A percentile compares a stretch with the other conserved stretches of the same genome.
Evolutionary conservation across 306 rosid species (phyloP).

Genomic region (Echinosophora koreensis): DNA sequence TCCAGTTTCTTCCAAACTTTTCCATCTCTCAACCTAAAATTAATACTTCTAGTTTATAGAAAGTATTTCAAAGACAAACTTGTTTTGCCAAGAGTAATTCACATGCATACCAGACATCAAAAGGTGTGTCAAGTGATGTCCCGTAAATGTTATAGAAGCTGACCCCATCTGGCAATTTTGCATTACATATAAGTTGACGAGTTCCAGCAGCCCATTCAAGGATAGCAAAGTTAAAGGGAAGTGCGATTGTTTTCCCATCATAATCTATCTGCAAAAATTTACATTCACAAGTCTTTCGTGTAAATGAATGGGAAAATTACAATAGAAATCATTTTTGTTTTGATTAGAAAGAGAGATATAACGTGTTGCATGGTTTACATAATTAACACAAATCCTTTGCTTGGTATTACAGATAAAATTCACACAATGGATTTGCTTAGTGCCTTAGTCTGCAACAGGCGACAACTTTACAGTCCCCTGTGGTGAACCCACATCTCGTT

Average conservation of each 20-base stretch:
- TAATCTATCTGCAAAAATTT: constrained; percentile 69
- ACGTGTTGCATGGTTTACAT: constrained; percentile 26
- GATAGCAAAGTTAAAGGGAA: constrained; percentile 82
- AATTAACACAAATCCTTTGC: constrained; percentile 28
- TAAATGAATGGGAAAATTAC: constrained; percentile 24
- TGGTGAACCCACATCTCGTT: not conserved
- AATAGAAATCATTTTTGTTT: constrained; percentile 13
- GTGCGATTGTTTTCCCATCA: constrained; percentile 65
- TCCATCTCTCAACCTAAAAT: constrained; percentile 33
- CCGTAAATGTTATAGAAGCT: constrained; percentile 91
- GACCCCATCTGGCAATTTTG: constrained; percentile 82
- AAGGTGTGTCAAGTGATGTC: constrained; percentile 78
- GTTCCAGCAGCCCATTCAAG: constrained; percentile 79
- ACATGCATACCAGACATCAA: constrained; percentile 83
- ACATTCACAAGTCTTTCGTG: constrained; percentile 40
- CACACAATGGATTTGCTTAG: not conserved
- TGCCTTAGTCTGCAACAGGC: not conserved
- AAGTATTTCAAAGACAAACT: constrained; percentile 3
- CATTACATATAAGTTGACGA: constrained; percentile 62
- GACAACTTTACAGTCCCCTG: not conserved
- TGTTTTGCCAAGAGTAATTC: constrained; percentile 27
- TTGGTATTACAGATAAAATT: constrained; percentile 31
- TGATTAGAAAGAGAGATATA: constrained; percentile 13
- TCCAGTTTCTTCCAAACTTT: constrained; percentile 39
- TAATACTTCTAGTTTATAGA: not conserved